These are phyloP conservation scores for Platismatia glauca DNA, from an alignment of 495 filamentous ascomycete species.

Conservation along the genomic window DNA sequence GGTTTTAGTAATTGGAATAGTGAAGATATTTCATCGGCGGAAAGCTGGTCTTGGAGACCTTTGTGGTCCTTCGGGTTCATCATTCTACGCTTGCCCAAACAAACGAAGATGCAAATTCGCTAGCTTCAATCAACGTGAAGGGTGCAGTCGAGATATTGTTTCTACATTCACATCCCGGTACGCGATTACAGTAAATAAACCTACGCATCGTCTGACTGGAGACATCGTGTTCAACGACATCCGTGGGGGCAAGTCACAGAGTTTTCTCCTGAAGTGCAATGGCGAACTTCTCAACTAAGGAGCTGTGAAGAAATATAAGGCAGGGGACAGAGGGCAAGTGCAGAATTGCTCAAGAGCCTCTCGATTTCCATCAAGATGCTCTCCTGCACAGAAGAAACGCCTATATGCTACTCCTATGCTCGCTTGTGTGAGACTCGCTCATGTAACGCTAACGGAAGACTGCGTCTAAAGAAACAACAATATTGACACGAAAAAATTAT, in stretches of 20 bases:
- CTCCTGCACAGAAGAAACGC: not conserved
- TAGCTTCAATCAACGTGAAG: not conserved
- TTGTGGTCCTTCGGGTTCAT: too few relatives aligned
- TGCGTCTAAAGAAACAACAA: not conserved
- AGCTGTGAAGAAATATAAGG: not conserved
- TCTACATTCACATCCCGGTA: not conserved
- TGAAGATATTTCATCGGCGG: not conserved
- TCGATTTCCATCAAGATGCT: slow-evolving; percentile 4
- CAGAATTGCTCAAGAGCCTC: not conserved
- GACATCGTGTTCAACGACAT: not conserved
- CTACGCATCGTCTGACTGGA: too few relatives aligned
- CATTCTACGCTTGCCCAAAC: not conserved
- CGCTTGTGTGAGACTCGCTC: slow-evolving; percentile 2
- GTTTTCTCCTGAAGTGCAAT: not conserved
- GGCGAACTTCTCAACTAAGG: not conserved
- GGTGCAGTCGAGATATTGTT: not conserved
- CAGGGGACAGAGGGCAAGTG: not conserved
- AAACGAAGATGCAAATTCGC: not conserved
- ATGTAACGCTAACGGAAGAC: not conserved
- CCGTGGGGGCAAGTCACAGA: not conserved
- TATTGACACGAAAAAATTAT: slow-evolving; percentile 7
- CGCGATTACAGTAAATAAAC: not conserved
- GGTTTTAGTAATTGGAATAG: not conserved
- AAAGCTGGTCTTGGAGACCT: not conserved
- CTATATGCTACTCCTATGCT: slow-evolving; percentile 6